A percentile compares a stretch with the other conserved stretches of the same genome.
Evolutionary conservation across 352 stramenopile genomes (phyloP).

Genomic region (Phytophthora europaea): DNA sequence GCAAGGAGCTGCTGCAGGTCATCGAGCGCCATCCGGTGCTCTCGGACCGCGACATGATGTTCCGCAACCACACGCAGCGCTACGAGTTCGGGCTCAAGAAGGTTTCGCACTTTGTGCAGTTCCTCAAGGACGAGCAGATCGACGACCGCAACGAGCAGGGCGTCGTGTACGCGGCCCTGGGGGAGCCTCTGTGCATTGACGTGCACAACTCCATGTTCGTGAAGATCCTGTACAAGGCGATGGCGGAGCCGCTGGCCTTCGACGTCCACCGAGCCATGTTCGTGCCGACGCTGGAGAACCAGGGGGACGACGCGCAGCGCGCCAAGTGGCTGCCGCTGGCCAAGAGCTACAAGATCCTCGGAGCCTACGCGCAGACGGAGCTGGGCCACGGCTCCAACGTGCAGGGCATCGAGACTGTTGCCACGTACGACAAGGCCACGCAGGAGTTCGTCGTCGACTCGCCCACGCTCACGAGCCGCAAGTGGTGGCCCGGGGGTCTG

Average conservation of each 20-base stretch:
- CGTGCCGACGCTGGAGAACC: conserved; percentile 40
- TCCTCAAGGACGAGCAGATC: conserved; percentile 10
- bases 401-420: conserved; percentile 42
- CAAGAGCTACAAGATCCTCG: conserved; percentile 38
- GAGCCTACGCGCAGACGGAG: conserved; percentile 44
- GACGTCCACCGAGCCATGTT: conserved; percentile 43
- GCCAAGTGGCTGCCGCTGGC: conserved; percentile 39
- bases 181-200: conserved; percentile 29
- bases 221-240: too few relatives aligned
- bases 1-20: conserved; percentile 29
- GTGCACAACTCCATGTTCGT: conserved; percentile 18
- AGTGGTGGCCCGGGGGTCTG: conserved; percentile 94
- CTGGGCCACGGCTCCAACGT: conserved; percentile 48
- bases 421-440: conserved; percentile 73
- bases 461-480: conserved; percentile 94
- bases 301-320: conserved; percentile 32
- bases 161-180: conserved; percentile 31
- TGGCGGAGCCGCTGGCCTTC: too few relatives aligned
- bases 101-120: conserved; percentile 22
- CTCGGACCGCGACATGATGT: conserved; percentile 43
- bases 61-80: conserved; percentile 40
- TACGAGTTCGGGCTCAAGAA: conserved; percentile 42
- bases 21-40: conserved; percentile 38
- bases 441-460: conserved; percentile 96
- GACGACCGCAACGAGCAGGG: conserved; percentile 12